Conservation (phyloP, 2,329 filamentous ascomycete species). For the Aspergillus hortae region DNA sequence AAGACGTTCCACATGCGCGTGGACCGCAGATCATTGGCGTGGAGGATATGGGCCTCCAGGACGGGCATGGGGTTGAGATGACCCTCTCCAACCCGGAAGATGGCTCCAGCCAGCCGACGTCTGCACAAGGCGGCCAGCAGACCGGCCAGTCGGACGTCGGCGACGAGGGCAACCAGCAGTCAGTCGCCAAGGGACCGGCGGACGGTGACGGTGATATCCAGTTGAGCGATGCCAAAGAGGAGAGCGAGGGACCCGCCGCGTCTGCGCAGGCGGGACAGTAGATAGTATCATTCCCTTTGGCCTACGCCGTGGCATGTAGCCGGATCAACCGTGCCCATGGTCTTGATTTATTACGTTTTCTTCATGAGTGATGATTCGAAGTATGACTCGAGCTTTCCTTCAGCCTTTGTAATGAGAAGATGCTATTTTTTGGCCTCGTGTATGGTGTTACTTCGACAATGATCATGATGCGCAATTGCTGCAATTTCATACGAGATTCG, state of each 20-base stretch:
- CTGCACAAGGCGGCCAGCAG: constrained; percentile 3
- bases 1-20: constrained; percentile 70
- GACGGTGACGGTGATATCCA: constrained; percentile 36
- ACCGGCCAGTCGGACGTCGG: constrained; percentile 2
- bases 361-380: constrained; percentile 17
- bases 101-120: constrained; percentile 3
- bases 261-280: constrained; percentile 3
- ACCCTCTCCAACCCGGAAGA: constrained; percentile 24
- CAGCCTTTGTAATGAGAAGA: background rate
- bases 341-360: background rate
- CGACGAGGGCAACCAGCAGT: constrained; percentile 6
- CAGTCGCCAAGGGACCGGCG: constrained; percentile 11
- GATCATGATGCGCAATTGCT: background rate
- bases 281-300: background rate
- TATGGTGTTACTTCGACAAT: background rate
- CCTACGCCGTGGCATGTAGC: too few species aligned
- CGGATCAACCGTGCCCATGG: too few species aligned
- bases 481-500: too few species aligned
- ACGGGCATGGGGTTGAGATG: constrained; percentile 45
- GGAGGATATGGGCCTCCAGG: constrained; percentile 78
- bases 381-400: constrained; percentile 4
- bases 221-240: constrained; percentile 28
- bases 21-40: constrained; percentile 83
- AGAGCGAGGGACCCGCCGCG: constrained; percentile 10
- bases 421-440: background rate